A percentile compares a stretch with the other conserved stretches of the same genome.
Conservation (phyloP, 2,329 filamentous ascomycete genomes). For the Sporothrix globosa region DNA sequence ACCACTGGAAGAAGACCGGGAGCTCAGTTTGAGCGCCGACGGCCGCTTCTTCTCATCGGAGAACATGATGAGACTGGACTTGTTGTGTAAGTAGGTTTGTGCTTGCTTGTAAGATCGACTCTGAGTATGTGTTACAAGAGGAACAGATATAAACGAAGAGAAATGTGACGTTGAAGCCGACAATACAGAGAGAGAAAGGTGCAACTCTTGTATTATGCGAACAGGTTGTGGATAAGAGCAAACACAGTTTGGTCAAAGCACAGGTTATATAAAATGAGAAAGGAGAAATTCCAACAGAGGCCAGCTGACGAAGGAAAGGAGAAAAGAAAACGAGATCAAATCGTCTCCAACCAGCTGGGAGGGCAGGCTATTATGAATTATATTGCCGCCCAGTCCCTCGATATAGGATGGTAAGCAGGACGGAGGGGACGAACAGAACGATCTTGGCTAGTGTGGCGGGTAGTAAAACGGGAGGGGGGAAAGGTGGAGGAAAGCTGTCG, state of each 20-base stretch:
- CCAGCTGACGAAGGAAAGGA: conserved; percentile 49
- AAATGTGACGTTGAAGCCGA: conserved; percentile 21
- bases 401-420: conserved; percentile 30
- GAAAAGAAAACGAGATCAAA: conserved; percentile 40
- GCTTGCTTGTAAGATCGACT: conserved; percentile 38
- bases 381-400: conserved; percentile 42
- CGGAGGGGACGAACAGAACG: conserved; percentile 33
- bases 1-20: conserved; percentile 55
- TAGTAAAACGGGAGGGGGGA: conserved; percentile 45
- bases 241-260: conserved; percentile 38
- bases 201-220: conserved; percentile 19
- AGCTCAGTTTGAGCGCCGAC: conserved; percentile 57
- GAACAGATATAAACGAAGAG: conserved; percentile 21
- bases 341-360: conserved; percentile 44
- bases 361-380: conserved; percentile 57
- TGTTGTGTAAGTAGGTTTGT: conserved; percentile 19
- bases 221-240: conserved; percentile 42
- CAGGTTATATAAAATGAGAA: conserved; percentile 42
- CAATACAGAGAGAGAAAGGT: conserved; percentile 32
- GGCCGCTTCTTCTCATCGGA: conserved; percentile 61
- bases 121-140: conserved; percentile 29
- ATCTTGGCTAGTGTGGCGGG: conserved; percentile 46
- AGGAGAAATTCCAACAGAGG: conserved; percentile 40
- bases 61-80: conserved; percentile 39
- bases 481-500: conserved; percentile 38